Conservation (phyloP, 2,329 filamentous ascomycete genomes). For the Diplocarpon mali region DNA sequence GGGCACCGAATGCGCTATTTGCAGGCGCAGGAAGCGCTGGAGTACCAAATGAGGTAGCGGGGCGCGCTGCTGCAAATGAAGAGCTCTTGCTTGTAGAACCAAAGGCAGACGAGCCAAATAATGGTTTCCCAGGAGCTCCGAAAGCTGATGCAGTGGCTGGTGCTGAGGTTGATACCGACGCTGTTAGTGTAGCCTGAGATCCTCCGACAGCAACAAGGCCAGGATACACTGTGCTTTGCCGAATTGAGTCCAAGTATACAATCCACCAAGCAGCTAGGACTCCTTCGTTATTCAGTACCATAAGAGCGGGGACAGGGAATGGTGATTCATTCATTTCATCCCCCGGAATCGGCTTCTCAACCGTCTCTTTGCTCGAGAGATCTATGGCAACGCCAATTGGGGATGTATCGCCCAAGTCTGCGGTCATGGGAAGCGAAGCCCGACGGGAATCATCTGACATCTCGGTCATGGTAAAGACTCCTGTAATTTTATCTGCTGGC, state of each 20-base stretch:
- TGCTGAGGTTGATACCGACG: conserved; percentile 13
- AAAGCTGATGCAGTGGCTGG: conserved; percentile 26
- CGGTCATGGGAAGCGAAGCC: conserved; percentile 63
- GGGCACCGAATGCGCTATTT: conserved; percentile 26
- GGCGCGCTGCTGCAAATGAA: conserved; percentile 23
- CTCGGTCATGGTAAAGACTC: conserved; percentile 63
- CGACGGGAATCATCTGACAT: conserved; percentile 63
- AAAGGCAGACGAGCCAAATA: conserved; percentile 22
- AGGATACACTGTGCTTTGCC: conserved; percentile 60
- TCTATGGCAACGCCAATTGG: conserved; percentile 74
- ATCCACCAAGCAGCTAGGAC: conserved; percentile 83
- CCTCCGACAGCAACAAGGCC: conserved; percentile 44
- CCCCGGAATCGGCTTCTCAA: conserved; percentile 59
- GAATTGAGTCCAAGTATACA: conserved; percentile 78
- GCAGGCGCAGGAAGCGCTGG: conserved; percentile 31
- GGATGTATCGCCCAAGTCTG: conserved; percentile 58
- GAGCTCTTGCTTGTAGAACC: conserved; percentile 26
- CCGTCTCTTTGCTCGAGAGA: conserved; percentile 69
- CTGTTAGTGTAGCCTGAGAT: conserved; percentile 11
- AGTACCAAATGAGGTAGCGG: conserved; percentile 26
- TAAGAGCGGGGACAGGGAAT: conserved; percentile 70
- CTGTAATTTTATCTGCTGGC: conserved; percentile 46
- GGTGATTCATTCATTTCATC: conserved; percentile 72
- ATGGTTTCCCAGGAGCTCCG: not conserved
- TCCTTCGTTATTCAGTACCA: conserved; percentile 83